Evolutionary conservation across 192 early-diverging fungal species (phyloP), one percentile per base, ranked within the genome.

Genomic region (Umbelopsis sp.): DNA sequence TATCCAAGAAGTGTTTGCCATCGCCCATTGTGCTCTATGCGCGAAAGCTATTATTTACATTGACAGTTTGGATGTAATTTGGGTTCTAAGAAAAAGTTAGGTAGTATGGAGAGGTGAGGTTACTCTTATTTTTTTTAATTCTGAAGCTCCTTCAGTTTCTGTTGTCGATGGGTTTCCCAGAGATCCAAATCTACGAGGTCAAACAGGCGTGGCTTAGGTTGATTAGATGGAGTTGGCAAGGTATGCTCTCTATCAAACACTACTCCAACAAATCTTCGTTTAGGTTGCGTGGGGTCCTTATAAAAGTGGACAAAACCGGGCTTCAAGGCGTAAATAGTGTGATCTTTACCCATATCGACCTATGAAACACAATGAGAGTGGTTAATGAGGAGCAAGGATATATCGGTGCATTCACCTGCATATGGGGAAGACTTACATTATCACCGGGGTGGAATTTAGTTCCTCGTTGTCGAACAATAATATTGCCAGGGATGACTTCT

Each of bases 391-490:
- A 41, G 38, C 2, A 41, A 41, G 38, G 6, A 36, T 32, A 14
- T 44, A 41, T 1, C n/a, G 1, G 72, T 29, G 17, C 26, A 10
- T 16, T 41, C 44, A 6, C 5, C 9, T 11, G 62, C 5, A 16
- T 36, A n/a, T 21, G 17, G 11, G 16, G n/a, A n/a, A 11, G 3
- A 2, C 75, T 74, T 71, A 91, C 92, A 71, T 94, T 87, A 71
- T 92, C 91, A 17, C 93, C 93, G 10, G 93, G 88, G 62, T 91
- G 89, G 72, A 93, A 93, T 70, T 86, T 82, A 56, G 91, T 93
- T 6, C 93, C 93, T 65, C 91, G 81, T 74, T 94, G 93, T 72
- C 93, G 88, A 47, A 92, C 88, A 73, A 94, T 89, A 66, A 94
- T 93, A 74, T 92, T 91, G 32, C 93, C 93, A 1, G 90, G 83